Percentiles rank a stretch among this genome's conserved stretches.
These are phyloP conservation scores for Colletotrichum tanaceti DNA, from an alignment of 2,329 filamentous ascomycete species.

Conservation along the genomic window DNA sequence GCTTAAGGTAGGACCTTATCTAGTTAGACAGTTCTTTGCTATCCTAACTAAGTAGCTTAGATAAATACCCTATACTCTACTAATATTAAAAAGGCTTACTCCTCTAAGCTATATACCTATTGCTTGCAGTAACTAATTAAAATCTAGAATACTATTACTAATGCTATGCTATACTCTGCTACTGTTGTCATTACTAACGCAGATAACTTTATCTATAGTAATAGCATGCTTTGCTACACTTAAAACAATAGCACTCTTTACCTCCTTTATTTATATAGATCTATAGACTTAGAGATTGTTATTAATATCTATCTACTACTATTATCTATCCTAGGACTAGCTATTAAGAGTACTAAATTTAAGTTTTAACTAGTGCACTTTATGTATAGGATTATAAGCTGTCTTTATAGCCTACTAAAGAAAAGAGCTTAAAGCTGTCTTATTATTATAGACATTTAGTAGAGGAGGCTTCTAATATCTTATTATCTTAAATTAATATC, in stretches of 20 bases:
- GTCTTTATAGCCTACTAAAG: conserved; percentile 61
- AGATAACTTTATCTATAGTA: conserved; percentile 71
- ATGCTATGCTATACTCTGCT: conserved; percentile 71
- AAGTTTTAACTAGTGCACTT: conserved; percentile 68
- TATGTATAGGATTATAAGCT: conserved; percentile 67
- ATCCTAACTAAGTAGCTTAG: conserved; percentile 41
- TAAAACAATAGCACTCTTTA: conserved; percentile 60
- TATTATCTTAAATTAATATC: conserved; percentile 57
- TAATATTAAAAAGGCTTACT: conserved; percentile 42
- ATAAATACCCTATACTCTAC: conserved; percentile 43
- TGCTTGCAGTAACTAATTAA: conserved; percentile 71
- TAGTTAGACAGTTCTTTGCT: background rate
- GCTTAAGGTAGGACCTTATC: conserved; percentile 62
- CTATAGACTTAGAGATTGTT: conserved; percentile 62
- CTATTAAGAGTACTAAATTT: conserved; percentile 50
- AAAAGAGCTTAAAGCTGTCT: conserved; percentile 59
- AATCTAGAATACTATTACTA: conserved; percentile 68
- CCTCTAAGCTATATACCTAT: conserved; percentile 55
- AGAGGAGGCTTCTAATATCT: conserved; percentile 54
- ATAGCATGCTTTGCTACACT: conserved; percentile 74
- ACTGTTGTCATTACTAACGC: conserved; percentile 69
- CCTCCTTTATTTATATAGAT: conserved; percentile 67
- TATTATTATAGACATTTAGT: conserved; percentile 60
- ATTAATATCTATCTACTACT: conserved; percentile 53
- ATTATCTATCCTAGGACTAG: background rate